These are phyloP conservation scores for Xylaria scruposa DNA, from an alignment of 495 filamentous ascomycete genomes.

Conservation along the genomic window DNA sequence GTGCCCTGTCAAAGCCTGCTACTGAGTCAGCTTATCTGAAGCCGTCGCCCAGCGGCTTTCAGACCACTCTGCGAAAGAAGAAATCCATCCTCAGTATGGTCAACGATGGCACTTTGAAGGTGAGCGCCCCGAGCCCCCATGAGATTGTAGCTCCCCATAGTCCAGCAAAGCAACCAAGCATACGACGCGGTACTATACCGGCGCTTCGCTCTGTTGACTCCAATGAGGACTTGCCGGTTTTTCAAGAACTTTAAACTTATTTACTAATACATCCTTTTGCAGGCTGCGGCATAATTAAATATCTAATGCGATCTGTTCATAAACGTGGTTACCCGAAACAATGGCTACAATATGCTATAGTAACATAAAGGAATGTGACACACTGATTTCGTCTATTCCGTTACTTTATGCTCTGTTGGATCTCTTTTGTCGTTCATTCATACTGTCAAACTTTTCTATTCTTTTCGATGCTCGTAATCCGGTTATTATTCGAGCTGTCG, in stretches of 20 bases:
- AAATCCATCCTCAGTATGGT: not conserved
- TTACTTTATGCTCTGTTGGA: not conserved
- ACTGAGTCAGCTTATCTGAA: not conserved
- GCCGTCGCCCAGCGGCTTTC: slow-evolving; percentile 12
- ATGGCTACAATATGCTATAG: not conserved
- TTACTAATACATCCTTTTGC: not conserved
- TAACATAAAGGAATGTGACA: not conserved
- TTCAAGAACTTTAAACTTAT: slow-evolving; percentile 2
- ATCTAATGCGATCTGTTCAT: not conserved
- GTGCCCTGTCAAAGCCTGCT: not conserved
- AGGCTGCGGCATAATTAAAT: not conserved
- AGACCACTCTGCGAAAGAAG: slow-evolving; percentile 17
- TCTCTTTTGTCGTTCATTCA: not conserved
- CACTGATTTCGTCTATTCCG: slow-evolving; percentile 1
- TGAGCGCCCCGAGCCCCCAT: not conserved
- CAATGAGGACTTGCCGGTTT: not conserved
- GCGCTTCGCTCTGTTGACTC: not conserved
- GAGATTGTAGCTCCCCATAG: not conserved
- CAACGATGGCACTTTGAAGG: slow-evolving; percentile 20
- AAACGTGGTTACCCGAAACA: not conserved
- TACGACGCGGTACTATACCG: not conserved
- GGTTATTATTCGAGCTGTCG: not conserved
- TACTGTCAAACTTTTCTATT: not conserved
- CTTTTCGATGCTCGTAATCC: not conserved
- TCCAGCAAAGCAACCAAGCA: not conserved